These are phyloP conservation scores for Aspergillus niger DNA, from an alignment of 2,329 filamentous ascomycete genomes.

Conservation along the genomic window DNA sequence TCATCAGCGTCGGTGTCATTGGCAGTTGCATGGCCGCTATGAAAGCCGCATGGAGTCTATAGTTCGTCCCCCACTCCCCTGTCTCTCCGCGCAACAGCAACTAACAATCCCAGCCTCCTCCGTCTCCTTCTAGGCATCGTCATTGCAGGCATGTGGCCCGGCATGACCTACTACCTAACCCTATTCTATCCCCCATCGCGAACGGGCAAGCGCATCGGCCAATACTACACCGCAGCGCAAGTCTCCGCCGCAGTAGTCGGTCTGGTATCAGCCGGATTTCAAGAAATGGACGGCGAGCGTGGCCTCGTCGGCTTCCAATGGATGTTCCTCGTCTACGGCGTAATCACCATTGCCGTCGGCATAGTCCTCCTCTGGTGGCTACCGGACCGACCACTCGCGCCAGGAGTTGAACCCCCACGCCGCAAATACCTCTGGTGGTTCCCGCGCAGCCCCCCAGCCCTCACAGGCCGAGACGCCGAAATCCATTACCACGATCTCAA, in stretches of 20 bases:
- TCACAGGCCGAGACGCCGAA: conserved; percentile 73
- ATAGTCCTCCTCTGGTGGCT: conserved; percentile 83
- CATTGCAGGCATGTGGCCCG: conserved; percentile 92
- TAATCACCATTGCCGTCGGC: conserved; percentile 72
- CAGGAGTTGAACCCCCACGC: conserved; percentile 46
- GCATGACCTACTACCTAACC: conserved; percentile 90
- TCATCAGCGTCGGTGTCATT: conserved; percentile 81
- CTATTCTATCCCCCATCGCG: conserved; percentile 87
- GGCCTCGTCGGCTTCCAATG: conserved; percentile 68
- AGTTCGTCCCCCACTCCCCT: conserved; percentile 51
- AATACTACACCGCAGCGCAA: conserved; percentile 87
- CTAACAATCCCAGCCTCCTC: conserved; percentile 55
- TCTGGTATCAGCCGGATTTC: conserved; percentile 86
- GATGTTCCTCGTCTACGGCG: conserved; percentile 88
- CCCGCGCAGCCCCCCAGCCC: conserved; percentile 68
- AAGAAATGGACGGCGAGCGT: conserved; percentile 78
- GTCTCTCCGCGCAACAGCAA: background rate
- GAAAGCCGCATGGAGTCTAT: conserved; percentile 79
- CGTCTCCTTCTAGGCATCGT: conserved; percentile 83
- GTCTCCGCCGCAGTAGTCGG: conserved; percentile 87
- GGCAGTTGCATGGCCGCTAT: conserved; percentile 83
- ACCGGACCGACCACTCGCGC: conserved; percentile 75
- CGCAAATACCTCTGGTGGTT: conserved; percentile 59
- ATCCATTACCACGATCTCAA: conserved; percentile 82
- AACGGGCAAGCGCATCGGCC: conserved; percentile 83